phyloP scores from a whole-genome alignment of 2,329 filamentous ascomycete species.

The Colletotrichum karsti region DNA sequence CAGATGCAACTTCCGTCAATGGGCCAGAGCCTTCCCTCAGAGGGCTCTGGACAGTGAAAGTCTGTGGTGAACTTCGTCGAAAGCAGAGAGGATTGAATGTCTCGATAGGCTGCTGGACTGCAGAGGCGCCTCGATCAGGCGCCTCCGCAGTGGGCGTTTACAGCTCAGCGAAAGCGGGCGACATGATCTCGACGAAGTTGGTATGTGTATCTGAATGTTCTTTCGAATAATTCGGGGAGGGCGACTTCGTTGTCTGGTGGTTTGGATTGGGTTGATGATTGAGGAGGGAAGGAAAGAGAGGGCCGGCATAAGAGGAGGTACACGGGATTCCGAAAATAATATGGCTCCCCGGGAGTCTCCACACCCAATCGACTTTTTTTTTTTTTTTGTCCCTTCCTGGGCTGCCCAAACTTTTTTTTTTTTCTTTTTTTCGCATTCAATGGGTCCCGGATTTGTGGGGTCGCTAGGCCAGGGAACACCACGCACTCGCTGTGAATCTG shows the following conservation, averaged over 20 bases:
- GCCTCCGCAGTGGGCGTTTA: slow-evolving; percentile 85
- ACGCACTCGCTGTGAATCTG: no score
- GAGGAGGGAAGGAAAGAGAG: slow-evolving; percentile 40
- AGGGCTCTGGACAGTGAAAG: slow-evolving; percentile 54
- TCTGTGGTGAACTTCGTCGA: slow-evolving; percentile 74
- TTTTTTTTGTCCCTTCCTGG: slow-evolving; percentile 36
- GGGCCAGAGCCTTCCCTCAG: slow-evolving; percentile 41
- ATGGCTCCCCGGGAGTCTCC: slow-evolving; percentile 19
- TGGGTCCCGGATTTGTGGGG: slow-evolving; percentile 7
- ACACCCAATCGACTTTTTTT: slow-evolving; percentile 30
- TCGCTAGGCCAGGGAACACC: background rate
- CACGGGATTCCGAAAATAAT: slow-evolving; percentile 30
- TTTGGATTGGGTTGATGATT: slow-evolving; percentile 42
- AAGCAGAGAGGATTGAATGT: slow-evolving; percentile 56
- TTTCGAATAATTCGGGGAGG: slow-evolving; percentile 35
- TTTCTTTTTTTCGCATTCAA: slow-evolving; percentile 16
- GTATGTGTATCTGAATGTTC: slow-evolving; percentile 42
- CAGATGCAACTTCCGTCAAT: slow-evolving; percentile 49
- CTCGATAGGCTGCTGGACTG: slow-evolving; percentile 90
- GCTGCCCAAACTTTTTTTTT: slow-evolving; percentile 35
- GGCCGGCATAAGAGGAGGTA: slow-evolving; percentile 33
- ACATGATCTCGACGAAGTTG: slow-evolving; percentile 81
- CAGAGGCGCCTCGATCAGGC: slow-evolving; percentile 60
- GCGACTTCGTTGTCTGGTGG: slow-evolving; percentile 74
- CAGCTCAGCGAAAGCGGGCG: slow-evolving; percentile 83